Evolutionary conservation across 768 basidiomycete species (phyloP).

Genomic region (Termitomyces sp.): DNA sequence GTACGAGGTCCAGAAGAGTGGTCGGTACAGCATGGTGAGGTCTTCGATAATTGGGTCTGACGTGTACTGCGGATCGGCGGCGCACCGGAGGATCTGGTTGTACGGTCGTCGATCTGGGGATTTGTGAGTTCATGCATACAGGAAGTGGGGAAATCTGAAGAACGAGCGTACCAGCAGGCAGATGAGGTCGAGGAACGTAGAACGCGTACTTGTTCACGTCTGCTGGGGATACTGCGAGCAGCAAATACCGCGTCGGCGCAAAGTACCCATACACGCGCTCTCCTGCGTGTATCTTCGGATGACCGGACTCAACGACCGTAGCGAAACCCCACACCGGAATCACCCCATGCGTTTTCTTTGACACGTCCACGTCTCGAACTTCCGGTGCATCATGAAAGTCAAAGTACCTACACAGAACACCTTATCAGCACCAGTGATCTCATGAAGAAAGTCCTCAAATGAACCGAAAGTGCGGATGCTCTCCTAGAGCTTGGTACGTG

Average conservation of each 20-base stretch:
- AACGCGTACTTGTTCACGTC: slow-evolving; percentile 54
- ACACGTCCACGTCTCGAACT: slow-evolving; percentile 28
- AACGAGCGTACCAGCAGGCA: slow-evolving; percentile 52
- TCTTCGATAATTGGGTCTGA: slow-evolving; percentile 48
- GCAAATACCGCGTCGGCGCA: slow-evolving; percentile 54
- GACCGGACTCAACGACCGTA: slow-evolving; percentile 46
- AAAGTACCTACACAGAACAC: slow-evolving; percentile 46
- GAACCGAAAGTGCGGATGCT: slow-evolving; percentile 48
- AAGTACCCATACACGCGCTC: slow-evolving; percentile 67
- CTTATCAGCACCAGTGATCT: not conserved
- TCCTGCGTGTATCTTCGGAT: slow-evolving; percentile 43
- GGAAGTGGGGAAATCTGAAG: not conserved
- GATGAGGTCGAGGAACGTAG: slow-evolving; percentile 55
- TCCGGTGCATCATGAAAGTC: slow-evolving; percentile 58
- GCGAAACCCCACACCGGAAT: slow-evolving; percentile 76
- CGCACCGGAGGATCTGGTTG: slow-evolving; percentile 62
- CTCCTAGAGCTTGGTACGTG: slow-evolving; percentile 59
- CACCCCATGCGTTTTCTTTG: slow-evolving; percentile 52
- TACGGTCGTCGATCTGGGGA: slow-evolving; percentile 58
- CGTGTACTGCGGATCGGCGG: slow-evolving; percentile 50
- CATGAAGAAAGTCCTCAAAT: slow-evolving; percentile 2
- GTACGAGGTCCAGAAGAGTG: slow-evolving; percentile 72
- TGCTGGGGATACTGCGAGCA: slow-evolving; percentile 45
- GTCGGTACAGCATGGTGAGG: slow-evolving; percentile 67
- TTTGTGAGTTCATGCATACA: not conserved